Evolutionary conservation across 805 yeast species (phyloP).

Genomic region (Nematodospora valgi): DNA sequence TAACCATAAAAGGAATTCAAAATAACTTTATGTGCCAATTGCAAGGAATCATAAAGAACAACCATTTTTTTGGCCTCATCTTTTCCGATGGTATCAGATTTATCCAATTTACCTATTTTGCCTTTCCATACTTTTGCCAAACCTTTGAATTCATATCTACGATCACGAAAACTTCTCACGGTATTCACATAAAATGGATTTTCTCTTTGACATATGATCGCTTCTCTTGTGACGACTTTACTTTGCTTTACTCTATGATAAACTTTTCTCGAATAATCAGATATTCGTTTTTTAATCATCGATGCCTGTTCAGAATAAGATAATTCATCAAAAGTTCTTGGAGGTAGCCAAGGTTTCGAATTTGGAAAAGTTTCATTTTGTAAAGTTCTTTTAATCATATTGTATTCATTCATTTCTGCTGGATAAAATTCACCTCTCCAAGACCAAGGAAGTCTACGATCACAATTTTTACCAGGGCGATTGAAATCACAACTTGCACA

Average conservation of each 20-base stretch:
- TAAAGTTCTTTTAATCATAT: slow-evolving; percentile 81
- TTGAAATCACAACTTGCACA: slow-evolving; percentile 98
- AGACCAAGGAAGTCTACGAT: slow-evolving; percentile 88
- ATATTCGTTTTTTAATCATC: slow-evolving; percentile 68
- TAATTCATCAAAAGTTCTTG: slow-evolving; percentile 70
- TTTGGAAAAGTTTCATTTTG: slow-evolving; percentile 76
- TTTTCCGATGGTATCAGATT: slow-evolving; percentile 52
- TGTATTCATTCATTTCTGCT: slow-evolving; percentile 85
- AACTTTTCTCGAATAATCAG: slow-evolving; percentile 82
- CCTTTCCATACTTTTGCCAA: slow-evolving; percentile 93
- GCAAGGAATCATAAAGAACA: slow-evolving; percentile 89
- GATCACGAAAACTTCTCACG: slow-evolving; percentile 89
- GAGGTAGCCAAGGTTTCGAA: slow-evolving; percentile 51
- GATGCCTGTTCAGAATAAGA: slow-evolving; percentile 73
- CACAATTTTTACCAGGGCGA: slow-evolving; percentile 92
- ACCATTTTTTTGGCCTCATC: slow-evolving; percentile 96
- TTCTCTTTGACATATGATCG: slow-evolving; percentile 95
- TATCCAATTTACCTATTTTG: slow-evolving; percentile 53
- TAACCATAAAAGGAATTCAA: slow-evolving; percentile 96
- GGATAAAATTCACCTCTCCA: slow-evolving; percentile 98
- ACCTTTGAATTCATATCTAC: slow-evolving; percentile 93
- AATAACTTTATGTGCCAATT: slow-evolving; percentile 95
- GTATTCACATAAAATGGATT: slow-evolving; percentile 96
- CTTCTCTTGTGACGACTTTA: slow-evolving; percentile 82
- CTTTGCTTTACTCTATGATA: slow-evolving; percentile 79